phyloP scores from a whole-genome alignment of 176 grass and related monocot species.

The Pontederia paniculata region DNA sequence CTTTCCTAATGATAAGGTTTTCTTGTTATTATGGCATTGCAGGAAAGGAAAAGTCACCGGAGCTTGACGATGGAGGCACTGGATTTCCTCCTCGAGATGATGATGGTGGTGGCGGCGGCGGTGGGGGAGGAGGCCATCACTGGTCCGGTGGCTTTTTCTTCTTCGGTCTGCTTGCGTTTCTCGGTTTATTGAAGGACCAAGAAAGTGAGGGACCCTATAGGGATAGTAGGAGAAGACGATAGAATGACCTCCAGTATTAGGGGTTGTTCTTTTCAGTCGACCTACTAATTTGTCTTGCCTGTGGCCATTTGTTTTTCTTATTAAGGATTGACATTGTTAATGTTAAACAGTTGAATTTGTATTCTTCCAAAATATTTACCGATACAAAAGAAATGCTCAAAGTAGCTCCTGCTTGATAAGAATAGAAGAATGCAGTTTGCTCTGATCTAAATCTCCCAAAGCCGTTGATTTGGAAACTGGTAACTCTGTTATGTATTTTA shows the following conservation, averaged over 20 bases:
- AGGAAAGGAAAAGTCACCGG: slow-evolving; percentile 23
- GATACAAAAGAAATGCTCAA: no score
- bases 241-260: background rate
- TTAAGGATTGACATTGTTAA: background rate
- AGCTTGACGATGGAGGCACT: slow-evolving; percentile 22
- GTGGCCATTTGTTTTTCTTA: background rate
- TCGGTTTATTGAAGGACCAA: slow-evolving; percentile 20
- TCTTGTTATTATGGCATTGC: background rate
- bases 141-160: slow-evolving; percentile 27
- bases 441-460: no score
- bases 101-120: slow-evolving; percentile 16
- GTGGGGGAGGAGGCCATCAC: slow-evolving; percentile 13
- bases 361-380: no score
- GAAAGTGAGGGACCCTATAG: slow-evolving; percentile 14
- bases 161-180: slow-evolving; percentile 22
- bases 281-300: background rate
- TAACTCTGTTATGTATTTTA: no score
- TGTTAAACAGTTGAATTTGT: no score
- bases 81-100: slow-evolving; percentile 30
- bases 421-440: no score
- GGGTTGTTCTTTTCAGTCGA: background rate
- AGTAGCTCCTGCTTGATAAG: no score
- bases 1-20: background rate
- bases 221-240: slow-evolving; percentile 1
- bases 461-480: no score